Percentiles rank a stretch among this genome's conserved stretches.
These are phyloP conservation scores for Stagonosporopsis chrysanthemi DNA, from an alignment of 2,329 filamentous ascomycete genomes.

Conservation along the genomic window DNA sequence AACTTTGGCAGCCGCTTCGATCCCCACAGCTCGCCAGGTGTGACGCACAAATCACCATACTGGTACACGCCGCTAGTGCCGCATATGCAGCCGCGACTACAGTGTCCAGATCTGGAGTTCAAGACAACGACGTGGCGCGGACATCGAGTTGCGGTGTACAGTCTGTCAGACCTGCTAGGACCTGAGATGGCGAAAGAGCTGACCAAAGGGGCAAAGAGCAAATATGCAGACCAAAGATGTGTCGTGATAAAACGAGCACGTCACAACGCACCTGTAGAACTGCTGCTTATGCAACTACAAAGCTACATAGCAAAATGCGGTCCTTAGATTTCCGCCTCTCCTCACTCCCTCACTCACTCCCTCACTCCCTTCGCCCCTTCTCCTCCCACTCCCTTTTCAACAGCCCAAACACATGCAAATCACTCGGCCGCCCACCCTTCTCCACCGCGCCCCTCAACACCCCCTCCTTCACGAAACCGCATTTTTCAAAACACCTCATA, in stretches of 20 bases:
- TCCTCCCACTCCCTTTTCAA: constrained; percentile 43
- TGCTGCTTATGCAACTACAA: constrained; percentile 44
- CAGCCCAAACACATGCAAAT: constrained; percentile 47
- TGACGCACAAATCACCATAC: constrained; percentile 33
- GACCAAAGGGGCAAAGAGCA: constrained; percentile 25
- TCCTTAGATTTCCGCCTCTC: too few relatives aligned
- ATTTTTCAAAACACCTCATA: constrained; percentile 47
- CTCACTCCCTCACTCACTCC: neutral
- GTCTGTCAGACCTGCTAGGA: constrained; percentile 45
- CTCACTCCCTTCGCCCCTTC: neutral
- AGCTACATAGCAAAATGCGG: constrained; percentile 38
- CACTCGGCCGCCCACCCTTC: constrained; percentile 46
- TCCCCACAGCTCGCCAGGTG: constrained; percentile 32
- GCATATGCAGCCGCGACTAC: constrained; percentile 36
- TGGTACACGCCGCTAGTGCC: constrained; percentile 42
- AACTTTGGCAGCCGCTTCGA: constrained; percentile 29
- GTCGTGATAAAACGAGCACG: constrained; percentile 39
- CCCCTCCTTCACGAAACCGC: constrained; percentile 50
- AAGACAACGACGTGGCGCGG: constrained; percentile 41
- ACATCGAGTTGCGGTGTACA: constrained; percentile 44
- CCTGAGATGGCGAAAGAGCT: constrained; percentile 36
- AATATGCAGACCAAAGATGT: constrained; percentile 32
- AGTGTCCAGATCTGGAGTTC: constrained; percentile 43
- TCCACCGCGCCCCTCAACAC: constrained; percentile 42
- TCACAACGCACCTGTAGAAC: constrained; percentile 40